Evolutionary conservation across 768 basidiomycete genomes (phyloP).

Genomic region (Infundibulicybe gibba): DNA sequence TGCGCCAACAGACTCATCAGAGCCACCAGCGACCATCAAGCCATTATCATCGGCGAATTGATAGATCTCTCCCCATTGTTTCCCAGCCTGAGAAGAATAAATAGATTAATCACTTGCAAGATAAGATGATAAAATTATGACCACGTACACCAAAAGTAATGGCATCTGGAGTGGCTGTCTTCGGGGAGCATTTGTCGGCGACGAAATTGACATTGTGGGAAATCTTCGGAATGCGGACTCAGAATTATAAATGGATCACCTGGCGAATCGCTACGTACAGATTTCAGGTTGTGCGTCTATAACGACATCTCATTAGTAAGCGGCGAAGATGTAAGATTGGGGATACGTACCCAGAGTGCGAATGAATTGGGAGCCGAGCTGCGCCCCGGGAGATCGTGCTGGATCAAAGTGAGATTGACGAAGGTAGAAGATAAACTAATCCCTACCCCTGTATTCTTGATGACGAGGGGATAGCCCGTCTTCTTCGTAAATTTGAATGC

Average conservation of each 20-base stretch:
- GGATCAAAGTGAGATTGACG: not conserved
- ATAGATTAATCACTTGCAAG: too few species aligned
- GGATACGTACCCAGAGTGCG: constrained; percentile 37
- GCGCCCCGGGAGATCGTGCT: constrained; percentile 49
- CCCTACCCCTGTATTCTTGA: constrained; percentile 51
- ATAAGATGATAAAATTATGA: too few species aligned
- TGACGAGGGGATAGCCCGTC: constrained; percentile 35
- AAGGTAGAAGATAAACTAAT: not conserved
- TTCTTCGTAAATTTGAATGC: constrained; percentile 39
- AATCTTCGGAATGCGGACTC: constrained; percentile 19
- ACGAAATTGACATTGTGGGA: constrained; percentile 28
- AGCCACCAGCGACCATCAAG: constrained; percentile 38
- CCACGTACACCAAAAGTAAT: too few species aligned
- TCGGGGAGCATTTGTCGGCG: constrained; percentile 28
- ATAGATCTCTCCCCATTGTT: constrained; percentile 41
- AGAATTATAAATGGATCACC: too few species aligned
- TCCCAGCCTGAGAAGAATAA: constrained; percentile 30
- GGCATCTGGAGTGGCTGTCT: constrained; percentile 1
- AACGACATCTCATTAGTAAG: too few species aligned
- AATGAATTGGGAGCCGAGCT: constrained; percentile 41
- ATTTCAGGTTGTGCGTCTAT: constrained; percentile 37
- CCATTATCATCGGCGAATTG: constrained; percentile 39
- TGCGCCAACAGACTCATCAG: constrained; percentile 38
- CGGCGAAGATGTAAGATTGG: not conserved
- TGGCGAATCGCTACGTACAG: too few species aligned